phyloP scores from a whole-genome alignment of 2,329 filamentous ascomycete species.

The Boeremia exigua region DNA sequence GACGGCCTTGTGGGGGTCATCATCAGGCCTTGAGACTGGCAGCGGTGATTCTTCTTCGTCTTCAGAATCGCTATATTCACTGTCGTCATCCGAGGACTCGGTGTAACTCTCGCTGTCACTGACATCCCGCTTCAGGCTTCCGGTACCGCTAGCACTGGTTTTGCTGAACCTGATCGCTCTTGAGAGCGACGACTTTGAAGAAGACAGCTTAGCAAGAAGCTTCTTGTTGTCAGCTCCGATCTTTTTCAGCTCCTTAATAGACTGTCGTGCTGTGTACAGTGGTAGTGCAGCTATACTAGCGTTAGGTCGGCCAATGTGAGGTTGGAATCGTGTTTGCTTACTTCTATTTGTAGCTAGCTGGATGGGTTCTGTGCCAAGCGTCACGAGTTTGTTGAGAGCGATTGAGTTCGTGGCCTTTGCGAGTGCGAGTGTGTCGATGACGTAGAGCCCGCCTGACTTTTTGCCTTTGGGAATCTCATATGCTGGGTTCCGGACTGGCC shows the following conservation, averaged over 20 bases:
- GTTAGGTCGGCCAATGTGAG: conserved; percentile 25
- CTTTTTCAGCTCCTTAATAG: conserved; percentile 54
- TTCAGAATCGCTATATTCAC: conserved; percentile 60
- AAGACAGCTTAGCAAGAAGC: conserved; percentile 42
- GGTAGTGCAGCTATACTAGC: conserved; percentile 48
- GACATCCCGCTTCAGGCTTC: conserved; percentile 35
- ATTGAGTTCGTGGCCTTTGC: conserved; percentile 53
- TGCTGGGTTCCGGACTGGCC: conserved; percentile 36
- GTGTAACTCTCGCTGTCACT: conserved; percentile 55
- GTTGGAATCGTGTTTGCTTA: conserved; percentile 32
- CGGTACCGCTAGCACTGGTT: conserved; percentile 15
- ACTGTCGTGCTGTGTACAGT: conserved; percentile 51
- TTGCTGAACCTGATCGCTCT: conserved; percentile 27
- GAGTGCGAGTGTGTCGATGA: conserved; percentile 51
- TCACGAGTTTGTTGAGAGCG: conserved; percentile 53
- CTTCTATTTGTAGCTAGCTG: conserved; percentile 55
- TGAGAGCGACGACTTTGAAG: conserved; percentile 29
- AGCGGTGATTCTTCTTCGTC: conserved; percentile 63
- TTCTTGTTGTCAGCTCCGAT: conserved; percentile 51
- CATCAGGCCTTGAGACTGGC: conserved; percentile 58
- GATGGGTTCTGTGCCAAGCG: conserved; percentile 50
- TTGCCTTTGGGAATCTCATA: conserved; percentile 45
- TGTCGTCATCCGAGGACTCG: conserved; percentile 58
- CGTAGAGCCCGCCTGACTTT: conserved; percentile 49
- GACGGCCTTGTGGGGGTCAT: conserved; percentile 60